phyloP scores from a whole-genome alignment of 2,329 filamentous ascomycete species.

The Alternaria hordeiaustralica region DNA sequence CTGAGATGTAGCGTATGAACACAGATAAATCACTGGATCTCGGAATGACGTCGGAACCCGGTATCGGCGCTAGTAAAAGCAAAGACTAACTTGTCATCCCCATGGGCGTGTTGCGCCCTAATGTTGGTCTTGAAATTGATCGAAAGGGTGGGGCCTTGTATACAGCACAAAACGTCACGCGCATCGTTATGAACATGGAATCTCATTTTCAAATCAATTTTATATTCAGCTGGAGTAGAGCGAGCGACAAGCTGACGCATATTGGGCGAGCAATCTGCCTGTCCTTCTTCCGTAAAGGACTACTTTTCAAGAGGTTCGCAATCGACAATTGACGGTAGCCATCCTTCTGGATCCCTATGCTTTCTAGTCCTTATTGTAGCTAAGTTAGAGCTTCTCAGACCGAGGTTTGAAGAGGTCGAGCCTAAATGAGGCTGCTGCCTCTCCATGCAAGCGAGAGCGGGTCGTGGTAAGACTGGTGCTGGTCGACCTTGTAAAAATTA shows the following conservation, averaged over 20 bases:
- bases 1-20: background rate
- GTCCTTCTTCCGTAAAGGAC: constrained; percentile 28
- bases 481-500: constrained; percentile 36
- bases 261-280: constrained; percentile 31
- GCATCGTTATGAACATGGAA: background rate
- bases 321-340: constrained; percentile 36
- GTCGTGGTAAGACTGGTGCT: constrained; percentile 47
- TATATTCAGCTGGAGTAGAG: constrained; percentile 36
- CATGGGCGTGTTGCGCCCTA: background rate
- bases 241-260: constrained; percentile 38
- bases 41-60: constrained; percentile 16
- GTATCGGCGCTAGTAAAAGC: constrained; percentile 10
- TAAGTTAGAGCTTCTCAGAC: constrained; percentile 26
- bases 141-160: background rate
- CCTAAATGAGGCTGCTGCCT: constrained; percentile 34
- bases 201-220: background rate
- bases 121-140: background rate
- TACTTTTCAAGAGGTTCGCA: constrained; percentile 33
- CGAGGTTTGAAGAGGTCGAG: constrained; percentile 17
- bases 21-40: background rate
- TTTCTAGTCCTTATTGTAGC: constrained; percentile 18
- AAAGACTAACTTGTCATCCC: background rate
- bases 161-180: background rate
- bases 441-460: constrained; percentile 46
- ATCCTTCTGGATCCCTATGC: constrained; percentile 24